Percentiles rank a stretch among this genome's conserved stretches.
These are phyloP conservation scores for Suhomyces sp. DNA, from an alignment of 805 yeast genomes.

Conservation along the genomic window DNA sequence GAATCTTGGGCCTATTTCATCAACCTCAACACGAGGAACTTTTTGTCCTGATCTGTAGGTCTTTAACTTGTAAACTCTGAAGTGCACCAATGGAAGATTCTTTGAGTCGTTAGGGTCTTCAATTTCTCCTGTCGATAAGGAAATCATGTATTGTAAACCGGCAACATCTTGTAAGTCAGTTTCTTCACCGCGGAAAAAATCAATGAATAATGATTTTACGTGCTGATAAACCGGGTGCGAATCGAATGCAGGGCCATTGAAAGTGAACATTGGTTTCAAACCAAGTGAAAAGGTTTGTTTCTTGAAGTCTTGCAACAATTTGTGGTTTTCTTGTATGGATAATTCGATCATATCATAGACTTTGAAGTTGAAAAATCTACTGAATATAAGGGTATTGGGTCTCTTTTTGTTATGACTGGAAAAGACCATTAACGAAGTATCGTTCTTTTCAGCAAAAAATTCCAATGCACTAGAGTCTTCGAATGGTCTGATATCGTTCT, in stretches of 20 bases:
- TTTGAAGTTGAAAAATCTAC: conserved; percentile 86
- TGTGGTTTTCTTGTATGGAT: conserved; percentile 59
- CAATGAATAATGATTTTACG: conserved; percentile 82
- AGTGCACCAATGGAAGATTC: conserved; percentile 74
- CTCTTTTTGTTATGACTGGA: conserved; percentile 84
- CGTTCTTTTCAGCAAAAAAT: conserved; percentile 94
- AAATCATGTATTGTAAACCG: conserved; percentile 87
- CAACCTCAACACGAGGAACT: conserved; percentile 89
- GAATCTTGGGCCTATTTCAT: conserved; percentile 92
- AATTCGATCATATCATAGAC: conserved; percentile 93
- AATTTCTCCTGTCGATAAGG: conserved; percentile 70
- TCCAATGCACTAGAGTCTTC: conserved; percentile 85
- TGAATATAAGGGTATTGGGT: conserved; percentile 84
- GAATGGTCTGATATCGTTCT: conserved; percentile 88
- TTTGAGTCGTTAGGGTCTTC: conserved; percentile 71
- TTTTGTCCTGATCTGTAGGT: conserved; percentile 82
- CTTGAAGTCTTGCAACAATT: conserved; percentile 76
- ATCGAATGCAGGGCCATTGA: conserved; percentile 91
- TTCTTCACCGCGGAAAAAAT: conserved; percentile 83
- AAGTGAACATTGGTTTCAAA: conserved; percentile 88
- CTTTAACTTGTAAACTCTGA: conserved; percentile 86
- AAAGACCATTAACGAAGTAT: conserved; percentile 77
- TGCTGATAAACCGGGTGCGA: conserved; percentile 83
- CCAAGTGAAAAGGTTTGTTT: conserved; percentile 82
- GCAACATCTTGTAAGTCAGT: conserved; percentile 87